phyloP scores from a whole-genome alignment of 2,329 filamentous ascomycete species.

The Fusarium nygamai region DNA sequence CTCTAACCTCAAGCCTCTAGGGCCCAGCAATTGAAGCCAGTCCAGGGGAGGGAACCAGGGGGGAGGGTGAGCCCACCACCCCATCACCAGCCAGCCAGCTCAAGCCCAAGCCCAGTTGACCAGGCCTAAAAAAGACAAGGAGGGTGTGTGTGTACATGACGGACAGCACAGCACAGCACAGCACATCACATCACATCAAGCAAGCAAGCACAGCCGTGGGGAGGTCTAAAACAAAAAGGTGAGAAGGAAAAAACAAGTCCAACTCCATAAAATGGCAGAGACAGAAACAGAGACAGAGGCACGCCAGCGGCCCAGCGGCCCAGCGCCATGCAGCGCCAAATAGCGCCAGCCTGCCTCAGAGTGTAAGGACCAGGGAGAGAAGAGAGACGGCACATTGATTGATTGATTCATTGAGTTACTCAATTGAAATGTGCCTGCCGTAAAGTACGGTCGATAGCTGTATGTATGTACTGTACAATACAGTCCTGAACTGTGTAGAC shows the following conservation, averaged over 20 bases:
- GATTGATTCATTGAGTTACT: slow-evolving; percentile 31
- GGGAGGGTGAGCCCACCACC: slow-evolving; percentile 26
- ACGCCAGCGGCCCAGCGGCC: slow-evolving; percentile 18
- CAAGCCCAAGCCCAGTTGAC: slow-evolving; percentile 21
- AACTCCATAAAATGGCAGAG: not conserved
- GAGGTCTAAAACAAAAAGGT: slow-evolving; percentile 25
- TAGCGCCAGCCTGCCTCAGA: slow-evolving; percentile 29
- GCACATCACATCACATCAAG: not conserved
- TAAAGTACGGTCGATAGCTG: not conserved
- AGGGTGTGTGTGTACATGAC: slow-evolving; percentile 26
- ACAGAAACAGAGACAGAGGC: not conserved
- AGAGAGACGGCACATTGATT: not conserved
- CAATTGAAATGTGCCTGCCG: slow-evolving; percentile 14
- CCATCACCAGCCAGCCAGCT: slow-evolving; percentile 30
- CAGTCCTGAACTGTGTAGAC: not conserved
- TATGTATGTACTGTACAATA: not conserved
- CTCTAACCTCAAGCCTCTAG: slow-evolving; percentile 13
- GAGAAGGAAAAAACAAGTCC: slow-evolving; percentile 3
- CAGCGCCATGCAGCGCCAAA: slow-evolving; percentile 31
- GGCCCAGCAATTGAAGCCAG: slow-evolving; percentile 23
- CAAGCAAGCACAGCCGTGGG: slow-evolving; percentile 12
- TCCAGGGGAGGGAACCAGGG: slow-evolving; percentile 20
- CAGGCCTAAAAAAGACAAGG: not conserved
- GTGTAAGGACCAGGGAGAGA: slow-evolving; percentile 8
- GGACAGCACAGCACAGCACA: slow-evolving; percentile 11